A percentile compares a stretch with the other conserved stretches of the same genome.
phyloP scores from a whole-genome alignment of 2,329 filamentous ascomycete species.

The Penicillium aurantiogriseum region DNA sequence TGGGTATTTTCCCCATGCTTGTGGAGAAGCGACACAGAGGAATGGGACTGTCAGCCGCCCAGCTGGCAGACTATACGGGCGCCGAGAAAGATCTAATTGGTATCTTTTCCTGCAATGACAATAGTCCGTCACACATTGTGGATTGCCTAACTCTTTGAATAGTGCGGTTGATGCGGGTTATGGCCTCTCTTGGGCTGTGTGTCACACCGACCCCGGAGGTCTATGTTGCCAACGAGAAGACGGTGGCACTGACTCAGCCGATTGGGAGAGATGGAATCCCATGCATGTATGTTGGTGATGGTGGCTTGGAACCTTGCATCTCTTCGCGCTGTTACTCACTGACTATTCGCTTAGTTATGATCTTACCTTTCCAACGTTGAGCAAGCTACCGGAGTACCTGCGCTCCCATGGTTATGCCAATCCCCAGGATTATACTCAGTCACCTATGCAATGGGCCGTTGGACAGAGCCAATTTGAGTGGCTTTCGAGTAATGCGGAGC shows the following conservation, averaged over 20 bases:
- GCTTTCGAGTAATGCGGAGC: constrained; percentile 26
- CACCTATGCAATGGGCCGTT: constrained; percentile 35
- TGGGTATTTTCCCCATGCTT: constrained; percentile 31
- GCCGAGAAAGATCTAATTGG: constrained; percentile 33
- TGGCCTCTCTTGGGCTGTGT: constrained; percentile 30
- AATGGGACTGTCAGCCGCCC: constrained; percentile 25
- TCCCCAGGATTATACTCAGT: constrained; percentile 29
- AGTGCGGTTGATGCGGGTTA: constrained; percentile 35
- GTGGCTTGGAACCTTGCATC: not conserved
- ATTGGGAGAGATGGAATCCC: constrained; percentile 31
- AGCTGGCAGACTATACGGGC: constrained; percentile 29
- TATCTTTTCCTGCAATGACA: constrained; percentile 11
- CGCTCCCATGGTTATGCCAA: constrained; percentile 26
- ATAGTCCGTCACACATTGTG: not conserved
- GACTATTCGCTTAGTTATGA: constrained; percentile 16
- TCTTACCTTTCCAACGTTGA: constrained; percentile 33
- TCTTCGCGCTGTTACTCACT: not conserved
- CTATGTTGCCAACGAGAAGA: constrained; percentile 31
- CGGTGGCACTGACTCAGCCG: constrained; percentile 25
- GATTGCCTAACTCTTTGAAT: not conserved
- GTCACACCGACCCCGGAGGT: constrained; percentile 19
- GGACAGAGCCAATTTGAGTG: constrained; percentile 37
- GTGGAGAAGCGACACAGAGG: constrained; percentile 18
- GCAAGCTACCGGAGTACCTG: constrained; percentile 33
- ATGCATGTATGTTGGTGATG: constrained; percentile 27